Evolutionary conservation across 805 yeast species (phyloP).

Genomic region (Candida gorgasii): DNA sequence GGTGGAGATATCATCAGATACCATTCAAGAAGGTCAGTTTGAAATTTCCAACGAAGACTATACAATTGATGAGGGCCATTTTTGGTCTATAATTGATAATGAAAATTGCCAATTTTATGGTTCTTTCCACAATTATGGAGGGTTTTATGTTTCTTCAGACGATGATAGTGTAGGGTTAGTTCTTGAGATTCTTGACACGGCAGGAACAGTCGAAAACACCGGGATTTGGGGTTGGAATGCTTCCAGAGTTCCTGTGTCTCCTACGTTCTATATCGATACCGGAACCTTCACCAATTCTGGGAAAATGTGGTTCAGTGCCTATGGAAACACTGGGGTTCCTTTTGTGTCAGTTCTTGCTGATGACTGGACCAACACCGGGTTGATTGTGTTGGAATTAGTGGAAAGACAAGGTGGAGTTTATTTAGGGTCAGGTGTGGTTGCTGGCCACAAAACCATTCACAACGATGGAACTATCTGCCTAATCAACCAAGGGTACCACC

Average conservation of each 20-base stretch:
- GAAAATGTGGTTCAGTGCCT: conserved; percentile 23
- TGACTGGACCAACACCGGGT: conserved; percentile 21
- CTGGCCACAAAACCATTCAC: conserved; percentile 14
- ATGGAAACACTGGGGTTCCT: conserved; percentile 20
- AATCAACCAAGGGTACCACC: conserved; percentile 17
- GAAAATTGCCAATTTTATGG: conserved; percentile 15
- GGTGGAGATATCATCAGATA: conserved; percentile 16
- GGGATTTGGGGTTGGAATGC: conserved; percentile 29
- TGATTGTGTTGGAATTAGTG: conserved; percentile 18
- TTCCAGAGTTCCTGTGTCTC: conserved; percentile 16
- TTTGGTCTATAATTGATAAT: conserved; percentile 20
- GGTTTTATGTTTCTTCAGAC: conserved; percentile 9
- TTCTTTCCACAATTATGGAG: conserved; percentile 16
- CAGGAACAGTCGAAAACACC: conserved; percentile 11
- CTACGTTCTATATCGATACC: conserved; percentile 20
- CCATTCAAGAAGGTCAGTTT: conserved; percentile 19
- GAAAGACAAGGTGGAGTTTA: conserved; percentile 15
- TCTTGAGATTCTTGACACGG: conserved; percentile 6
- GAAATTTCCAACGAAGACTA: conserved; percentile 22
- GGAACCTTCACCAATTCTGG: conserved; percentile 25
- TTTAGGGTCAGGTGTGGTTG: conserved; percentile 15
- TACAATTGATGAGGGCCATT: conserved; percentile 14
- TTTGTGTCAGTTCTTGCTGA: conserved; percentile 16
- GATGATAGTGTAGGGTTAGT: background rate
- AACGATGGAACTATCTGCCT: conserved; percentile 26